A percentile compares a stretch with the other conserved stretches of the same genome.
Conservation (phyloP, 1,284 basidiomycete species). For the Ceratobasidium sp. region DNA sequence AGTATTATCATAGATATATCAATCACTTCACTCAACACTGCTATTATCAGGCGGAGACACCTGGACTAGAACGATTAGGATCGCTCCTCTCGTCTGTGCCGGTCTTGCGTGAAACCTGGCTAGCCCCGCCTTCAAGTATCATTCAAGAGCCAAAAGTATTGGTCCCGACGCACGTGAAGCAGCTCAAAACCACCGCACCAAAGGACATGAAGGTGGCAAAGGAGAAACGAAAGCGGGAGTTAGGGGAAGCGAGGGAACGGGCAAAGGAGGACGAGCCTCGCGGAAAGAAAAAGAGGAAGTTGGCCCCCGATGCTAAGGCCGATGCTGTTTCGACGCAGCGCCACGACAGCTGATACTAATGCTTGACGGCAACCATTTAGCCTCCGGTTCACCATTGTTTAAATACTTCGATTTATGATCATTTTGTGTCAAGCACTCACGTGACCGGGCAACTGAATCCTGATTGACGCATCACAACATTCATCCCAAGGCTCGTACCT, state of each 20-base stretch:
- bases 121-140: conserved; percentile 53
- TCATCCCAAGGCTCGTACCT: too few species aligned
- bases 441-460: too few species aligned
- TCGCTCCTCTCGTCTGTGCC: conserved; percentile 60
- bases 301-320: neutral
- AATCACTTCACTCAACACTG: neutral
- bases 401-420: too few species aligned
- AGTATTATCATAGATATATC: conserved; percentile 49
- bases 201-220: conserved; percentile 81
- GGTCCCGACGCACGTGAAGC: conserved; percentile 86
- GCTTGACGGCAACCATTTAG: neutral
- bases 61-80: conserved; percentile 45
- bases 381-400: too few species aligned
- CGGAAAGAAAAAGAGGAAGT: conserved; percentile 19
- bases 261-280: conserved; percentile 16
- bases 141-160: conserved; percentile 46
- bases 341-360: neutral
- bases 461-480: too few species aligned
- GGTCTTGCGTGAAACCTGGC: conserved; percentile 71
- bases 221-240: conserved; percentile 67
- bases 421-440: too few species aligned
- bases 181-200: conserved; percentile 82
- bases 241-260: conserved; percentile 62
- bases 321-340: neutral
- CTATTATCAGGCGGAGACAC: conserved; percentile 51